Evolutionary conservation across 441 rosid species (phyloP).

Genomic region (Populus tomentosa): DNA sequence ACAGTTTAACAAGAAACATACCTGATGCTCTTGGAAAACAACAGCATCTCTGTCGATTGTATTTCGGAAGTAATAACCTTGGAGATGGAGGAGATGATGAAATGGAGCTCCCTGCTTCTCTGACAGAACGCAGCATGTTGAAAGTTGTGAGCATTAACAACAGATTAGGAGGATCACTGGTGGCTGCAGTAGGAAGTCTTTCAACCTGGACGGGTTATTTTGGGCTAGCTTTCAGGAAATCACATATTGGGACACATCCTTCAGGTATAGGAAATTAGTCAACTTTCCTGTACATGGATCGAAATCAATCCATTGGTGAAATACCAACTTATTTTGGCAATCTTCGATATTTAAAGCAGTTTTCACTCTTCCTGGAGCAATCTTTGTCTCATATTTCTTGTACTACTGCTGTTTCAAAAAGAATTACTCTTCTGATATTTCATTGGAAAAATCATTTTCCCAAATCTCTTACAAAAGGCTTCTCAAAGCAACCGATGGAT

Average conservation of each 20-base stretch:
- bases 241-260: neutral
- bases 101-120: neutral
- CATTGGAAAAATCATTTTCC: neutral
- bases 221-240: neutral
- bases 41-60: neutral
- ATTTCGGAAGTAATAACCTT: neutral
- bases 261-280: neutral
- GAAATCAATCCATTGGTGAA: neutral
- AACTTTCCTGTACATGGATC: neutral
- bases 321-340: neutral
- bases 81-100: neutral
- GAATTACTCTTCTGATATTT: neutral
- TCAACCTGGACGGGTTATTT: neutral
- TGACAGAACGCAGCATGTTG: neutral
- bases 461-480: slow-evolving; percentile 5
- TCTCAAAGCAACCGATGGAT: neutral
- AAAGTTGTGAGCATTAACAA: neutral
- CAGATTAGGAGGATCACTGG: neutral
- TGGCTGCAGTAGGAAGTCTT: neutral
- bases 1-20: neutral
- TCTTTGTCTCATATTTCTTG: neutral
- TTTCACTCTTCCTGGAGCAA: neutral
- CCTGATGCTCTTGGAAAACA: neutral
- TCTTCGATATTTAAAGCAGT: neutral
- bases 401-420: neutral